Evolutionary conservation across 257 asterid genomes (phyloP).

Genomic region (Plantago major): DNA sequence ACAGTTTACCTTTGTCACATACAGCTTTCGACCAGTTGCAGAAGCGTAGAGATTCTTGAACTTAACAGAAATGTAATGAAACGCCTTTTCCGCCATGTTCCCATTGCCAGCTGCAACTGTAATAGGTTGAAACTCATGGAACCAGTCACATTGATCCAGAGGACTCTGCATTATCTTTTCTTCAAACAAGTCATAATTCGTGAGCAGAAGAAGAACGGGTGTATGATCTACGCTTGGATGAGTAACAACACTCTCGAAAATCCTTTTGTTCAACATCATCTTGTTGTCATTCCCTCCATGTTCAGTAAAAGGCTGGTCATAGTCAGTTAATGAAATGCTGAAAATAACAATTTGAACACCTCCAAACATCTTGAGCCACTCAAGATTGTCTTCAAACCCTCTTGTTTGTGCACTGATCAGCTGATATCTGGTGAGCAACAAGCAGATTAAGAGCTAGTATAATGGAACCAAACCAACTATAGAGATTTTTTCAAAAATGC

Average conservation of each 20-base stretch:
- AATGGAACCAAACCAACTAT: not conserved
- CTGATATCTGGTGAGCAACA: conserved; percentile 20
- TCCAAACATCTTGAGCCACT: not conserved
- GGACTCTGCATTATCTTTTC: conserved; percentile 32
- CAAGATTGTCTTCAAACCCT: conserved; percentile 5
- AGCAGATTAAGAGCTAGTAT: not conserved
- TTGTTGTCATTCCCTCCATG: conserved; percentile 15
- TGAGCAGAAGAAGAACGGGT: conserved; percentile 19
- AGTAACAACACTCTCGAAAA: conserved; percentile 19
- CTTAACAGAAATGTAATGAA: conserved; percentile 47
- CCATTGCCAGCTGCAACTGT: not conserved
- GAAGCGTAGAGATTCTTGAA: conserved; percentile 42
- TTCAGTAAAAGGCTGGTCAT: not conserved
- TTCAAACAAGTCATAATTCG: conserved; percentile 28
- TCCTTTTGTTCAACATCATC: conserved; percentile 23
- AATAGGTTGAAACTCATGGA: conserved; percentile 41
- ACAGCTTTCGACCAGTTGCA: conserved; percentile 43
- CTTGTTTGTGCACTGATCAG: conserved; percentile 21
- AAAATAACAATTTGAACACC: not conserved
- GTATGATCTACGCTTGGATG: conserved; percentile 22
- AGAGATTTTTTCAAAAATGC: not conserved
- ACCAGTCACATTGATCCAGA: conserved; percentile 52
- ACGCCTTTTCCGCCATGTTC: not conserved
- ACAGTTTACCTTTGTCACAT: conserved; percentile 40
- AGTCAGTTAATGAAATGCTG: not conserved